Conservation (phyloP, 2,329 filamentous ascomycete species). For the Monosporascus sp. region DNA sequence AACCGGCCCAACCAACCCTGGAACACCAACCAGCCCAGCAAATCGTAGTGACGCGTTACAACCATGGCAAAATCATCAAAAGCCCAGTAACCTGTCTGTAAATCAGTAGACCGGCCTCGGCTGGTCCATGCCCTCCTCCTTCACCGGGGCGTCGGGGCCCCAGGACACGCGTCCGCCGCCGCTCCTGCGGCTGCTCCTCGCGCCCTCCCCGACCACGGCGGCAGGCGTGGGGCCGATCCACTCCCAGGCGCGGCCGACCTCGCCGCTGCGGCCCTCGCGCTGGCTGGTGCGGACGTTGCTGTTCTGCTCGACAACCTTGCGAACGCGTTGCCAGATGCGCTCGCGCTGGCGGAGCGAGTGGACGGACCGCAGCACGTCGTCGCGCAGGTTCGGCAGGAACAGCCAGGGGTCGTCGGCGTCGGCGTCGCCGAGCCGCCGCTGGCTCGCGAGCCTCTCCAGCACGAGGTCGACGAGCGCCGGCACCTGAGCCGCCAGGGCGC, state of each 20-base stretch:
- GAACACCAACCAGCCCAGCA: too few species aligned
- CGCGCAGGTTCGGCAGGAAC: slow-evolving; percentile 80
- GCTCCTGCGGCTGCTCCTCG: neutral
- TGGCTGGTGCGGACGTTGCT: slow-evolving; percentile 78
- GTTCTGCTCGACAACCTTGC: slow-evolving; percentile 84
- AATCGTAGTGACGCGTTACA: neutral
- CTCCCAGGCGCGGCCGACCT: slow-evolving; percentile 63
- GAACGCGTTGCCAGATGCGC: slow-evolving; percentile 78
- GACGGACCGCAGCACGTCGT: slow-evolving; percentile 81
- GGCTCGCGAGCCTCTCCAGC: slow-evolving; percentile 73
- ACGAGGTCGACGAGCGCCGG: slow-evolving; percentile 80
- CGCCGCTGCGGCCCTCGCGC: slow-evolving; percentile 61
- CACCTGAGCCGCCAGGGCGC: slow-evolving; percentile 65
- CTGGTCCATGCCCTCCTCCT: slow-evolving; percentile 28
- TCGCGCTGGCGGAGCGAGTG: slow-evolving; percentile 73
- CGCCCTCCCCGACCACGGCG: slow-evolving; percentile 41
- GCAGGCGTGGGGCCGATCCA: slow-evolving; percentile 58
- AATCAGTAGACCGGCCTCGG: slow-evolving; percentile 30
- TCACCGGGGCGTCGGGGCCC: slow-evolving; percentile 33
- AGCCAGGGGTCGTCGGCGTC: slow-evolving; percentile 70
- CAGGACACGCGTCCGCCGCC: slow-evolving; percentile 43
- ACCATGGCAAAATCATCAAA: neutral
- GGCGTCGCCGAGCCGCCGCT: slow-evolving; percentile 74
- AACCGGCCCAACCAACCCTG: too few species aligned
- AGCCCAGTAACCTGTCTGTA: neutral